phyloP scores from a whole-genome alignment of 2,329 filamentous ascomycete species.

The Ceratocystis colombiana region DNA sequence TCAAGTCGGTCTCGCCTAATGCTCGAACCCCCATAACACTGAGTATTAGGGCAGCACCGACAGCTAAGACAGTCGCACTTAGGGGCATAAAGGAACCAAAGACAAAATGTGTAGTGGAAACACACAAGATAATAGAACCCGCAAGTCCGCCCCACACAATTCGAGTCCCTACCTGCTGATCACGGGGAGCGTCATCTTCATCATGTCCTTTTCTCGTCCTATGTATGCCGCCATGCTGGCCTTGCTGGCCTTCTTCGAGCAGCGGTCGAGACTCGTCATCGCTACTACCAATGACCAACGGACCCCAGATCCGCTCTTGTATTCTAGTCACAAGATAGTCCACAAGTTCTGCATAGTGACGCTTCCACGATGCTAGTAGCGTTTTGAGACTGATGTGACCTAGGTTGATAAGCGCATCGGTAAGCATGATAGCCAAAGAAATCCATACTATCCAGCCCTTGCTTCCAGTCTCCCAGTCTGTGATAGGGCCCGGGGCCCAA shows the following conservation, averaged over 20 bases:
- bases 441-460: constrained; percentile 99
- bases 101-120: constrained; percentile 67
- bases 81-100: constrained; percentile 77
- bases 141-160: constrained; percentile 66
- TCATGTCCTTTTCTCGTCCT: background rate
- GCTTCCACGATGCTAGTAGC: constrained; percentile 30
- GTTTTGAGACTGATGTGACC: constrained; percentile 64
- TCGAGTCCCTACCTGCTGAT: constrained; percentile 66
- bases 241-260: constrained; percentile 4
- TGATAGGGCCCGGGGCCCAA: constrained; percentile 81
- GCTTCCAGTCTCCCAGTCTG: constrained; percentile 83
- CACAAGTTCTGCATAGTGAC: constrained; percentile 19
- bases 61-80: constrained; percentile 64
- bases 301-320: constrained; percentile 23
- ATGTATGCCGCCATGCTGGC: background rate
- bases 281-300: background rate
- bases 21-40: constrained; percentile 66
- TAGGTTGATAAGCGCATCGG: constrained; percentile 81
- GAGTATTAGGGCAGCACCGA: constrained; percentile 68
- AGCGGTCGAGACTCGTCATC: constrained; percentile 21
- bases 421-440: constrained; percentile 90
- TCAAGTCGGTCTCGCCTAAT: constrained; percentile 77
- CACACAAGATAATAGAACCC: constrained; percentile 67
- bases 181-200: constrained; percentile 59
- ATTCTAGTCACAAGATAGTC: constrained; percentile 20